phyloP scores from a whole-genome alignment of 352 stramenopile species.

The Thalassiosira hispida region DNA sequence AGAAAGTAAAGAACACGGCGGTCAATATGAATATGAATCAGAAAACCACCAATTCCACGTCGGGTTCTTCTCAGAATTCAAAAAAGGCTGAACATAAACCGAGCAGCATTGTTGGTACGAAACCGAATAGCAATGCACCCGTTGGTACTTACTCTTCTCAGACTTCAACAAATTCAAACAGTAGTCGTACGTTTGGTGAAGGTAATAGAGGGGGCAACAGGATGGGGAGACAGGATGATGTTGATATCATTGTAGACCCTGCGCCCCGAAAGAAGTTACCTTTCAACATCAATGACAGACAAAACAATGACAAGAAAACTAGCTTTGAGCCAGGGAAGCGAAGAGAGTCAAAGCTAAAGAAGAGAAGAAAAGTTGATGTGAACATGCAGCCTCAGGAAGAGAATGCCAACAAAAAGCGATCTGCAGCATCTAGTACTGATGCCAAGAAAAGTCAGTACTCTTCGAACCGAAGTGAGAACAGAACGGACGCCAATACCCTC shows the following conservation, averaged over 20 bases:
- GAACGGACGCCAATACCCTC: background rate
- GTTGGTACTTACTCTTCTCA: background rate
- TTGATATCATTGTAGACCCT: constrained; percentile 23
- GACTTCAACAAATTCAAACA: background rate
- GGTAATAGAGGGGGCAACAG: background rate
- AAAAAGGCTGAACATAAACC: background rate
- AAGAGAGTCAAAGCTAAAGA: constrained; percentile 27
- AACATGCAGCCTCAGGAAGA: background rate
- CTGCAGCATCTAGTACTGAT: background rate
- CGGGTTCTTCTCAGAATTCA: background rate
- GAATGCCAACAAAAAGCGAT: background rate
- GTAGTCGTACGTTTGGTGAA: background rate
- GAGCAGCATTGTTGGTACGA: background rate
- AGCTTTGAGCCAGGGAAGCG: background rate
- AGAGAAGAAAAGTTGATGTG: constrained; percentile 15
- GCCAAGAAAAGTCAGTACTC: background rate
- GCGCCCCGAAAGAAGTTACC: constrained; percentile 11
- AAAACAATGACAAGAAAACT: background rate
- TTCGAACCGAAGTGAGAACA: constrained; percentile 2
- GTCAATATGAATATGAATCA: too few relatives aligned
- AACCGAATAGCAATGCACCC: background rate
- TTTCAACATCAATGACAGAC: background rate
- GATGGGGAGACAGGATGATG: background rate
- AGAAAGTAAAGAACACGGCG: too few relatives aligned
- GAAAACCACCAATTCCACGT: too few relatives aligned